These are phyloP conservation scores for Thalassiosira profunda DNA, from an alignment of 108 stramenopile species.

Conservation along the genomic window DNA sequence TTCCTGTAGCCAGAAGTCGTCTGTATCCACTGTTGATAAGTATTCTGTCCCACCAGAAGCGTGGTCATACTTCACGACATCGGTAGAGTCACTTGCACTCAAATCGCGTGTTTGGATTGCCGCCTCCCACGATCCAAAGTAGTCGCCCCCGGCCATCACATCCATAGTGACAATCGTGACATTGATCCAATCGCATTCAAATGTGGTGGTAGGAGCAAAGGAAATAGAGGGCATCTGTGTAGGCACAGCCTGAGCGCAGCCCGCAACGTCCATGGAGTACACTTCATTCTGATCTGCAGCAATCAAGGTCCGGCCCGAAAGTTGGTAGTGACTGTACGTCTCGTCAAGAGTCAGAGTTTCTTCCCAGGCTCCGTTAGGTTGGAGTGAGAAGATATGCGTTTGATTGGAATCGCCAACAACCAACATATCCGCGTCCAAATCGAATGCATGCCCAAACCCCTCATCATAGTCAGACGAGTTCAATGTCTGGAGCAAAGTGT, in stretches of 20 bases:
- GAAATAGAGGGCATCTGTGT: not conserved
- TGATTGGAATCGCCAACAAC: conserved; percentile 19
- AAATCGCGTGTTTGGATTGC: too few species aligned
- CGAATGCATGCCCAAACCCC: conserved; percentile 14
- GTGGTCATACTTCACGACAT: too few species aligned
- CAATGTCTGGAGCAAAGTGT: conserved; percentile 2
- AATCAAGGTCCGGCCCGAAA: conserved; percentile 15
- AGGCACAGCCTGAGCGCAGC: conserved; percentile 14
- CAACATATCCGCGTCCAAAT: conserved; percentile 14
- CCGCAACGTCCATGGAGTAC: conserved; percentile 1
- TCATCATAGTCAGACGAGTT: conserved; percentile 12
- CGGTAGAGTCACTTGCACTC: too few species aligned
- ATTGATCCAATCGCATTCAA: too few species aligned
- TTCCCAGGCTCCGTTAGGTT: conserved; percentile 2
- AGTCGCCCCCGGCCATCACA: too few species aligned
- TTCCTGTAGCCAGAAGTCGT: too few species aligned
- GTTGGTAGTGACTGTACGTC: conserved; percentile 6
- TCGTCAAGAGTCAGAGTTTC: conserved; percentile 3
- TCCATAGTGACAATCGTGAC: too few species aligned
- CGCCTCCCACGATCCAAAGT: too few species aligned
- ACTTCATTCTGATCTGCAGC: conserved; percentile 7
- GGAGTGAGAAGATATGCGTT: conserved; percentile 18
- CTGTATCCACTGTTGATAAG: too few species aligned
- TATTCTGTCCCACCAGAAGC: too few species aligned
- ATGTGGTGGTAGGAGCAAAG: too few species aligned